A percentile compares a stretch with the other conserved stretches of the same genome.
phyloP scores from a whole-genome alignment of 2,329 filamentous ascomycete species.

The Clarireedia hainanense region DNA sequence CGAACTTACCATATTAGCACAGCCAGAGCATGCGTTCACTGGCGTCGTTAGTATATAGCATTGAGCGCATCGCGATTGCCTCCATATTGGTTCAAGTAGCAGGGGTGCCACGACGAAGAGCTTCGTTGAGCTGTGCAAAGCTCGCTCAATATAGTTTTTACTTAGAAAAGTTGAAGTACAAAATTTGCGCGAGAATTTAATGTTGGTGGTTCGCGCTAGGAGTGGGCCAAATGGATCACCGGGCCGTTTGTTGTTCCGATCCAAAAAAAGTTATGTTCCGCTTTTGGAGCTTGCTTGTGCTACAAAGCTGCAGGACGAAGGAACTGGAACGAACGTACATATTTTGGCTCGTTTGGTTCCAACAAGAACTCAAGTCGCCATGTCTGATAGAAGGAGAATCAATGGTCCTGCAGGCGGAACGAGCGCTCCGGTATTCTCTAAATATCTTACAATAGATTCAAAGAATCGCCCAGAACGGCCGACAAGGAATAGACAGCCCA shows the following conservation, averaged over 20 bases:
- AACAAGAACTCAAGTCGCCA: slow-evolving; percentile 29
- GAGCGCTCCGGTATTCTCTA: slow-evolving; percentile 61
- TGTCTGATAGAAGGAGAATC: slow-evolving; percentile 81
- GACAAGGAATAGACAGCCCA: slow-evolving; percentile 51
- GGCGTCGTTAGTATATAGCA: background rate
- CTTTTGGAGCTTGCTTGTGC: background rate
- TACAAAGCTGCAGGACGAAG: background rate
- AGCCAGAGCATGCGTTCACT: background rate
- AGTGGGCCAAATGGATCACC: background rate
- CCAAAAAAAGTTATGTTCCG: background rate
- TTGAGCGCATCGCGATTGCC: background rate
- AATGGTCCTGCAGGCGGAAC: slow-evolving; percentile 81
- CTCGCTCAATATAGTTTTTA: too few species aligned
- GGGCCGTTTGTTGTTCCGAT: slow-evolving; percentile 1
- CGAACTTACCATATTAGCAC: slow-evolving; percentile 14
- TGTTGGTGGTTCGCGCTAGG: background rate
- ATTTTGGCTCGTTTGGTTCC: background rate
- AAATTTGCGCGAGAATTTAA: slow-evolving; percentile 1
- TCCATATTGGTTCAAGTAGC: background rate
- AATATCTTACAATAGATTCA: slow-evolving; percentile 39
- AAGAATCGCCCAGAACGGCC: slow-evolving; percentile 39
- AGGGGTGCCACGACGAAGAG: background rate
- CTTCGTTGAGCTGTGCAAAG: too few species aligned
- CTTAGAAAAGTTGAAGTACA: background rate
- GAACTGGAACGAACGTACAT: background rate